phyloP scores from a whole-genome alignment of 495 filamentous ascomycete genomes.

The Pyrenopolyporus hunteri region DNA sequence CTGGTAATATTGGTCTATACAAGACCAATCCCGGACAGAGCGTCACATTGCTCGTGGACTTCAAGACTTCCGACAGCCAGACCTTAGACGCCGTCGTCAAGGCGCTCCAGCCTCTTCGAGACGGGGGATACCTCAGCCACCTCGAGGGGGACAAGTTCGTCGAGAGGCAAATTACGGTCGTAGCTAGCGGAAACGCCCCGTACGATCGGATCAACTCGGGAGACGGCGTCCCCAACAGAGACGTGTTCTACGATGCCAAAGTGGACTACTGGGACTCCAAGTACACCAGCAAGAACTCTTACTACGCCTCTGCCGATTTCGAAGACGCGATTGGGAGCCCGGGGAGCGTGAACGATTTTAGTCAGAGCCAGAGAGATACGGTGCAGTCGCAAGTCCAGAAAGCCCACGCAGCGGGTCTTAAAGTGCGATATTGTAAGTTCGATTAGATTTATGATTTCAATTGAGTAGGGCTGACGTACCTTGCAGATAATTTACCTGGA shows the following conservation, averaged over 20 bases:
- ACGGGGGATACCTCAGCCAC: constrained; percentile 61
- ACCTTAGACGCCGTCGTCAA: constrained; percentile 60
- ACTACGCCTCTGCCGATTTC: constrained; percentile 58
- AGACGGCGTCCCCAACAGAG: constrained; percentile 50
- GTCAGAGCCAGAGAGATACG: constrained; percentile 55
- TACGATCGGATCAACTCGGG: constrained; percentile 58
- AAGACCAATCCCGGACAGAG: constrained; percentile 59
- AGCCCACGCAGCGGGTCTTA: constrained; percentile 69
- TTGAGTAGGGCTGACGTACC: constrained; percentile 52
- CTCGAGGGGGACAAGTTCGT: constrained; percentile 57
- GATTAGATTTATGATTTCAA: constrained; percentile 40
- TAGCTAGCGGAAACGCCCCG: constrained; percentile 74
- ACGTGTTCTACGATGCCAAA: constrained; percentile 69
- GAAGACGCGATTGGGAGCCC: constrained; percentile 42
- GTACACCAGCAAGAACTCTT: constrained; percentile 51
- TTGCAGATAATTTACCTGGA: constrained; percentile 54
- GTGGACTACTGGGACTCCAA: constrained; percentile 44
- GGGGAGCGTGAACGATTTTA: constrained; percentile 43
- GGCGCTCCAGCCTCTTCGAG: constrained; percentile 65
- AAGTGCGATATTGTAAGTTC: constrained; percentile 72
- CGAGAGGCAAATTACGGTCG: constrained; percentile 67
- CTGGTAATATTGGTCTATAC: constrained; percentile 55
- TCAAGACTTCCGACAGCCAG: constrained; percentile 58
- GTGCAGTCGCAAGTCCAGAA: constrained; percentile 64
- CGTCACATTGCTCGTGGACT: constrained; percentile 69